Evolutionary conservation across 108 stramenopile species (phyloP), one percentile per base, ranked within the genome.

Genomic region (Cyclotella baltica): DNA sequence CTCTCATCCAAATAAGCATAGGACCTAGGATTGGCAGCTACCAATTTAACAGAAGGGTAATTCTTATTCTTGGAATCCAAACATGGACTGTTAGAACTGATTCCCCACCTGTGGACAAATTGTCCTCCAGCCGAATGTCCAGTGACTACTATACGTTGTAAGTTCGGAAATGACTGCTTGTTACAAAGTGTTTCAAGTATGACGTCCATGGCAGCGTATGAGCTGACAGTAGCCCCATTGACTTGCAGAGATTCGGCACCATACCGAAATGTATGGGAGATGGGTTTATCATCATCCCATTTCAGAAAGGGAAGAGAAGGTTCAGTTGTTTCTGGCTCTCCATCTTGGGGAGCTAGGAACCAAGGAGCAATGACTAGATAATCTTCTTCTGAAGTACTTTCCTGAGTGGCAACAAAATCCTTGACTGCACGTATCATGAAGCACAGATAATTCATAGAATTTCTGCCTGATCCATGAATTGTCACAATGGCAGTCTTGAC

Each of bases 51-150:
- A 4, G 55, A 38, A 19, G 86, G 67, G 43, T 47, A 47, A 35
- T 30, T 15, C 27, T 53, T 76, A 65, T 83, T 13, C 48, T 72
- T 9, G 37, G 43, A 76, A 33, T 72, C 70, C 55, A 81, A 79
- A 34, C 80, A 80, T 75, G 76, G 73, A 67, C 73, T 88, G 53
- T 79, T 80, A 20, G 95, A 92, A 2, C 88, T 83, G 3, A 96
- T 53, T 28, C 90, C 88, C 92, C 92, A 96, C n/a, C 95, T 84
- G 20, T 96, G 95, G 0, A 85, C 72, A 19, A 88, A 73, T 76
- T 96, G 95, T 5, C 91, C 95, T 22, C 95, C 92, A 18, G 95
- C 92, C 19, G 90, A 91, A 83, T 96, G 95, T 16, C 95, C 95
- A 9, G 86, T 88, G 2, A 93, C 79, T 10, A 89, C 79, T 23